Conservation (phyloP, 192 early-diverging fungal species). For the Spizellomyces sp. region DNA sequence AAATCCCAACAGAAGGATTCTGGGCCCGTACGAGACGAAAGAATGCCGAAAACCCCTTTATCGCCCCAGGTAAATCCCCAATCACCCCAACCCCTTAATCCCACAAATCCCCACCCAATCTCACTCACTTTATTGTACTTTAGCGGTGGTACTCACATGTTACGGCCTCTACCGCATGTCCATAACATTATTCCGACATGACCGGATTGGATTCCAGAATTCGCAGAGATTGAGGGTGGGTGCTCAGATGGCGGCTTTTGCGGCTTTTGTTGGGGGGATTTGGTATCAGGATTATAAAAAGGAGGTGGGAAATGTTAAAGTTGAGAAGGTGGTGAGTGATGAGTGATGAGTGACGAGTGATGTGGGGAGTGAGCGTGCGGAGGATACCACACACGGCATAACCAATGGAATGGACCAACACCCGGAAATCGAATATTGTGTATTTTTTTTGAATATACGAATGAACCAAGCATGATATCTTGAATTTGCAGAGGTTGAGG, state of each 20-base stretch:
- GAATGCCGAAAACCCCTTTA: conserved; percentile 38
- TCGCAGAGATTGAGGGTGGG: conserved; percentile 35
- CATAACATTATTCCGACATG: conserved; percentile 19
- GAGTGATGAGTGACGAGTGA: too few relatives aligned
- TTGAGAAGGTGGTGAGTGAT: too few relatives aligned
- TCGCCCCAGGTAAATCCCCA: conserved; percentile 22
- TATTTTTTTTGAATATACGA: too few relatives aligned
- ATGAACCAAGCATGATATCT: too few relatives aligned
- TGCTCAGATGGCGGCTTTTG: conserved; percentile 33
- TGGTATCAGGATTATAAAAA: neutral
- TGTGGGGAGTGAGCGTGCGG: too few relatives aligned
- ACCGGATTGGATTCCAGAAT: conserved; percentile 33
- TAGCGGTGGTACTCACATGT: conserved; percentile 10
- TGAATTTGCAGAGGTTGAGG: conserved; percentile 26
- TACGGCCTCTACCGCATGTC: conserved; percentile 33
- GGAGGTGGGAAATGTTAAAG: too few relatives aligned
- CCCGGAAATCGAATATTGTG: too few relatives aligned
- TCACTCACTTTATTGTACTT: too few relatives aligned
- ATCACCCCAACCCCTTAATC: too few relatives aligned
- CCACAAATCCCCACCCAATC: too few relatives aligned
- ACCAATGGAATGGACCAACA: too few relatives aligned
- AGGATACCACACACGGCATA: too few relatives aligned
- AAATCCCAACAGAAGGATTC: conserved; percentile 7
- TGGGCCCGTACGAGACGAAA: conserved; percentile 24
- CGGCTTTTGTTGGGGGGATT: conserved; percentile 17